Evolutionary conservation across 1,139 yeast species (phyloP).

Genomic region (Saccharomycopsis phalli): DNA sequence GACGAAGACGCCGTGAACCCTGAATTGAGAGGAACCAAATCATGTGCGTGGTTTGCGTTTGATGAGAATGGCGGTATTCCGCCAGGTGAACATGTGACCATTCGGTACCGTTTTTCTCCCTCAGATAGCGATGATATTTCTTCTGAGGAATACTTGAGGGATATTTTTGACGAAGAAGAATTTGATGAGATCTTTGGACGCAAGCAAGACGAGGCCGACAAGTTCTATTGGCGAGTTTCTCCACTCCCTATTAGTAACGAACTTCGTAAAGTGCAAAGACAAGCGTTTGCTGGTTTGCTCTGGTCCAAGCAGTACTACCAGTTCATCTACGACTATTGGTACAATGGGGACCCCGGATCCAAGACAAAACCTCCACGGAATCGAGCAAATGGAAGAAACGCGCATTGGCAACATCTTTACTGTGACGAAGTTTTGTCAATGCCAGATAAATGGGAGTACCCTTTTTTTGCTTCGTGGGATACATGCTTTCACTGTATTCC

Average conservation of each 20-base stretch:
- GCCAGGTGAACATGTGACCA: slow-evolving; percentile 81
- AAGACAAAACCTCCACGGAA: slow-evolving; percentile 67
- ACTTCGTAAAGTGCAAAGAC: slow-evolving; percentile 79
- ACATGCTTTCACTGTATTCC: slow-evolving; percentile 96
- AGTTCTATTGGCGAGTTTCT: slow-evolving; percentile 83
- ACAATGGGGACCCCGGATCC: slow-evolving; percentile 75
- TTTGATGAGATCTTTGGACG: slow-evolving; percentile 67
- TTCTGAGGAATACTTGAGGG: slow-evolving; percentile 22
- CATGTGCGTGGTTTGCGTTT: slow-evolving; percentile 76
- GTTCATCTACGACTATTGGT: slow-evolving; percentile 84
- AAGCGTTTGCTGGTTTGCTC: slow-evolving; percentile 87
- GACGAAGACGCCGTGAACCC: slow-evolving; percentile 61
- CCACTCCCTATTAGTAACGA: slow-evolving; percentile 83
- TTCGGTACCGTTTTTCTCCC: slow-evolving; percentile 65
- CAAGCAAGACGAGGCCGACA: slow-evolving; percentile 87
- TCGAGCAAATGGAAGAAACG: slow-evolving; percentile 77
- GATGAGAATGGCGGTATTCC: slow-evolving; percentile 72
- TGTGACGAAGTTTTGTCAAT: slow-evolving; percentile 82
- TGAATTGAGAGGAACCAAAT: slow-evolving; percentile 57
- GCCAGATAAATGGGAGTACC: slow-evolving; percentile 97
- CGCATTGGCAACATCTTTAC: slow-evolving; percentile 85
- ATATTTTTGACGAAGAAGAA: slow-evolving; percentile 64
- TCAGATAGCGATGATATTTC: slow-evolving; percentile 26
- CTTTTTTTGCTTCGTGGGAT: slow-evolving; percentile 97
- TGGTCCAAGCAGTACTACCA: slow-evolving; percentile 95